These are phyloP conservation scores for Lepidium africanum DNA, from an alignment of 345 rosid species.

Conservation along the genomic window DNA sequence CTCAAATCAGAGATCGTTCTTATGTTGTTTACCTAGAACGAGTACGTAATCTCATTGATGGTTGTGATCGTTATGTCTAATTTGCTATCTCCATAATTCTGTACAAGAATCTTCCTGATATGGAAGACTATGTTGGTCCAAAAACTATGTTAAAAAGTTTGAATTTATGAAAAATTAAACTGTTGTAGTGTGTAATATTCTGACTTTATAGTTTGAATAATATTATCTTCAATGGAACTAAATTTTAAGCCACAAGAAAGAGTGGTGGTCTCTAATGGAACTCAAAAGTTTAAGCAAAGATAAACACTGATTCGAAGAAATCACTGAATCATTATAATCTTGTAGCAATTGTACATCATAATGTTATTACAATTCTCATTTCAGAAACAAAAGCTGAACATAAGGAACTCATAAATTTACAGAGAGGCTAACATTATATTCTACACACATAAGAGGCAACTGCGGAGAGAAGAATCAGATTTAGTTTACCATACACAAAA, in stretches of 20 bases:
- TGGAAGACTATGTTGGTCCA: slow-evolving; percentile 16
- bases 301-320: background rate
- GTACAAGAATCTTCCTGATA: slow-evolving; percentile 21
- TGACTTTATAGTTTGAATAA: background rate
- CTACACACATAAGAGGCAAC: slow-evolving; percentile 19
- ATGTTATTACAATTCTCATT: slow-evolving; percentile 12
- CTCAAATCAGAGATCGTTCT: slow-evolving; percentile 27
- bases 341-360: no score
- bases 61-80: slow-evolving; percentile 28
- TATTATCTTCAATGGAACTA: background rate
- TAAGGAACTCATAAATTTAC: slow-evolving; percentile 18
- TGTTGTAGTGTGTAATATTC: slow-evolving; percentile 20
- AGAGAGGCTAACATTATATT: slow-evolving; percentile 3
- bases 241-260: no score
- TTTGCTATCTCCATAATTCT: slow-evolving; percentile 6
- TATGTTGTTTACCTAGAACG: slow-evolving; percentile 18
- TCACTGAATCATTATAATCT: background rate
- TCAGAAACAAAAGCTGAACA: slow-evolving; percentile 13
- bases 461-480: slow-evolving; percentile 1
- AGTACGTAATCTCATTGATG: slow-evolving; percentile 29
- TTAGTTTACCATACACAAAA: background rate
- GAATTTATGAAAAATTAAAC: slow-evolving; percentile 12
- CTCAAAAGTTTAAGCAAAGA: background rate
- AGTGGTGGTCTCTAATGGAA: background rate
- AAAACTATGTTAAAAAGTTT: slow-evolving; percentile 16